These are phyloP conservation scores for Nicotiana attenuata DNA, from an alignment of 257 asterid species.

Conservation along the genomic window DNA sequence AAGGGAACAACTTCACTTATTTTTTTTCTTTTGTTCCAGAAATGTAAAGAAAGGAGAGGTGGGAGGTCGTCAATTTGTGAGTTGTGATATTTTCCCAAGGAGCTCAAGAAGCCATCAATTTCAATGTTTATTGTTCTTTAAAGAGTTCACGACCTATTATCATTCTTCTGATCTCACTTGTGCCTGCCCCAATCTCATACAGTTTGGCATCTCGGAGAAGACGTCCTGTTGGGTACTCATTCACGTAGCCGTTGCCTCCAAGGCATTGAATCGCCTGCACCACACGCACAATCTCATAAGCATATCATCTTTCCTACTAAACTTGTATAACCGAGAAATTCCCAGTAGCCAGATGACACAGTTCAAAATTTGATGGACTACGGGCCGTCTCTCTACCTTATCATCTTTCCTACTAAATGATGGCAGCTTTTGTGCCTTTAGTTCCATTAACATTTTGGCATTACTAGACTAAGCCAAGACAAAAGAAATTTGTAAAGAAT, in stretches of 20 bases:
- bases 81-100: background rate
- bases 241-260: slow-evolving; percentile 95
- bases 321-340: background rate
- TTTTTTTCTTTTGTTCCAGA: background rate
- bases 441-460: background rate
- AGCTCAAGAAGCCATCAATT: background rate
- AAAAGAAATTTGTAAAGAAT: background rate
- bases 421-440: background rate
- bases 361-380: background rate
- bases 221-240: slow-evolving; percentile 94
- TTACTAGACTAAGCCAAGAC: background rate
- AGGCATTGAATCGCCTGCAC: slow-evolving; percentile 93
- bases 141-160: slow-evolving; percentile 82
- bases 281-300: slow-evolving; percentile 1
- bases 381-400: background rate
- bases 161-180: slow-evolving; percentile 89
- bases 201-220: slow-evolving; percentile 89
- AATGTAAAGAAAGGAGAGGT: background rate
- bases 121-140: slow-evolving; percentile 45
- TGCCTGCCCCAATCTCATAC: slow-evolving; percentile 97
- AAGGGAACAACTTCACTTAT: background rate
- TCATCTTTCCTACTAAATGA: background rate
- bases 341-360: background rate
- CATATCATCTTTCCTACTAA: background rate
- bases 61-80: background rate